A percentile compares a stretch with the other conserved stretches of the same genome.
Evolutionary conservation across 495 filamentous ascomycete genomes (phyloP).

Genomic region (Poronia punctata): DNA sequence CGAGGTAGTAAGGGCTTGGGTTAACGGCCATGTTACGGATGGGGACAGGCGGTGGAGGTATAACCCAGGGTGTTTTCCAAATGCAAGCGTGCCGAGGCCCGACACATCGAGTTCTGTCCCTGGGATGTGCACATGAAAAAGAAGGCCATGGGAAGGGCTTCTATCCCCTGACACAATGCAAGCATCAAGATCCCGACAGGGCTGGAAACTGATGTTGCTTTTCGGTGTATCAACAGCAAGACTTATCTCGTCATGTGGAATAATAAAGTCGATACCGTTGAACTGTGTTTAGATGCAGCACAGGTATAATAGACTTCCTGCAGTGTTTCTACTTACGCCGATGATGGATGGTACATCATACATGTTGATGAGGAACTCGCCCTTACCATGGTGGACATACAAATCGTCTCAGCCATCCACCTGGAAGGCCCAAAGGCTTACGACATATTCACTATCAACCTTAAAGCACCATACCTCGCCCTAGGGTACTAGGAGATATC

Average conservation of each 20-base stretch:
- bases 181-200: not conserved
- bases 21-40: not conserved
- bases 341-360: not conserved
- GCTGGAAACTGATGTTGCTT: not conserved
- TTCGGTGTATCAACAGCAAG: not conserved
- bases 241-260: not conserved
- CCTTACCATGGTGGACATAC: constrained; percentile 26
- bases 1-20: not conserved
- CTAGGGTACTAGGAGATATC: constrained; percentile 55
- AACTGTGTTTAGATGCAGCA: not conserved
- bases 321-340: not conserved
- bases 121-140: not conserved
- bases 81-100: not conserved
- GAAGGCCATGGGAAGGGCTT: not conserved
- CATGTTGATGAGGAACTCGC: not conserved
- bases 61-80: not conserved
- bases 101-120: not conserved
- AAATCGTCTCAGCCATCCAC: constrained; percentile 54
- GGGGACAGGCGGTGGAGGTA: not conserved
- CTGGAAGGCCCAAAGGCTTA: constrained; percentile 42
- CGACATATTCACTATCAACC: constrained; percentile 37
- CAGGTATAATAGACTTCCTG: not conserved
- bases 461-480: constrained; percentile 44
- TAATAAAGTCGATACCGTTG: not conserved
- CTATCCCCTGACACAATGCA: not conserved